Base-by-base conservation (phyloP, 2,329 filamentous ascomycete genomes). In the Aphanocladium album region DNA sequence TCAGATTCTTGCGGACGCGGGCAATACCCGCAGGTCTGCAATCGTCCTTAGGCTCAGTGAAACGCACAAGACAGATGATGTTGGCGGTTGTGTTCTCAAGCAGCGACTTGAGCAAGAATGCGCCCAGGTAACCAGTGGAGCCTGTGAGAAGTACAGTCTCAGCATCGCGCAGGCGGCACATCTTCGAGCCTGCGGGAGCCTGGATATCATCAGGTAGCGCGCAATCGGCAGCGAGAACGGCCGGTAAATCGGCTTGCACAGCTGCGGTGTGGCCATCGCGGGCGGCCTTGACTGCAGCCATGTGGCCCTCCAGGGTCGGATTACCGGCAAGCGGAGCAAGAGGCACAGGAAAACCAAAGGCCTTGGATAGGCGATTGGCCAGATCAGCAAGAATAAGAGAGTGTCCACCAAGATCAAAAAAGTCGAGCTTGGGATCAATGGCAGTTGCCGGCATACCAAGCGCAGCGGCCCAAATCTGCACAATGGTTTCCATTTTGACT, bases 321-420 rank as follows among this genome's bases (percentile, higher is more conserved):
- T 83, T 85, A 45, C 88, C 88, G 1, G 88, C 89, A 16, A 93
- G 82, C 47, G 87, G 86, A 56, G 82, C 83, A 19, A 93, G 80
- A 2, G 89, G 87, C 1, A 93, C 83, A 0, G 86, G 83, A 70
- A 93, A 89, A 5, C 89, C 89, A 67, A 91, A 91, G 0, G 81
- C 82, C 62, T 84, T 84, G 0, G 88, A 86, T 16, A 93, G 71
- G 37, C 85, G 84, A 27, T 85, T 86, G n/a, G 89, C 85, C 27
- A 93, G 80, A 62, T 91, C 88, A 0, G 90, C 90, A n/a, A 93
- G 82, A 2, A 86, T 85, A 57, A 93, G 76, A 0, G 89, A 92
- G 72, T 93, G 90, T 0, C 90, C 90, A 39, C 90, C 90, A 1
- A 93, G 77, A 62, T 93, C 90, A 70, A 93, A 93, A 73, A 93